These are phyloP conservation scores for Colletotrichum sp. DNA, from an alignment of 2,329 filamentous ascomycete species.

Conservation along the genomic window DNA sequence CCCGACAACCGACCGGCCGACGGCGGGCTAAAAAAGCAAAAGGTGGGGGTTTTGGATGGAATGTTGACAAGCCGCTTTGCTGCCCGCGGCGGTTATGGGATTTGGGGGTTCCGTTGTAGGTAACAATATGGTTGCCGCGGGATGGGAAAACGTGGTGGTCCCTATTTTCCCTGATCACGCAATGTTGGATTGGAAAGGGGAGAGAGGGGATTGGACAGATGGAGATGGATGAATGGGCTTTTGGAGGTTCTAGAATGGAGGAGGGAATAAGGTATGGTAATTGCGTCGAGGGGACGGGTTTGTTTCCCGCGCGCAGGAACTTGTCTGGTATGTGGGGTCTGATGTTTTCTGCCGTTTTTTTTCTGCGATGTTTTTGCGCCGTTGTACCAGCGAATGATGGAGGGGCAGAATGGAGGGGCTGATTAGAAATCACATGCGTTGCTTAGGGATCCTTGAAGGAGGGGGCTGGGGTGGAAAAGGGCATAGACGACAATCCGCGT, in stretches of 20 bases:
- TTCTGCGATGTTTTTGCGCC: neutral
- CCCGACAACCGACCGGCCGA: neutral
- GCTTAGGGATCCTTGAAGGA: neutral
- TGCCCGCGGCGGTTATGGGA: neutral
- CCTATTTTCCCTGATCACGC: neutral
- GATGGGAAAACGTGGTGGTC: neutral
- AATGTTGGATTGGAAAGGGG: neutral
- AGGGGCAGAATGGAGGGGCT: conserved; percentile 17
- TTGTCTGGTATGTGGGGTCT: neutral
- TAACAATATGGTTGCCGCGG: neutral
- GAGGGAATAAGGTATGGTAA: conserved; percentile 10
- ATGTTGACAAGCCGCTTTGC: neutral
- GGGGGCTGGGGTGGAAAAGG: neutral
- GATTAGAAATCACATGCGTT: conserved; percentile 23
- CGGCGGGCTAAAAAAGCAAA: neutral
- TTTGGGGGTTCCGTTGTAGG: neutral
- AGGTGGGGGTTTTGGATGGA: neutral
- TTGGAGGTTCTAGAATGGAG: neutral
- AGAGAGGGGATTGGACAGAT: neutral
- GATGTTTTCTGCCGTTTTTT: neutral
- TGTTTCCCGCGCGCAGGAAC: neutral
- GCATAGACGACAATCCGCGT: neutral
- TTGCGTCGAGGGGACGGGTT: neutral
- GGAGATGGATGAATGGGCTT: neutral
- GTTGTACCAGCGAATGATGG: neutral